Conservation (phyloP, 2,329 filamentous ascomycete species). For the Onygenales sp. region DNA sequence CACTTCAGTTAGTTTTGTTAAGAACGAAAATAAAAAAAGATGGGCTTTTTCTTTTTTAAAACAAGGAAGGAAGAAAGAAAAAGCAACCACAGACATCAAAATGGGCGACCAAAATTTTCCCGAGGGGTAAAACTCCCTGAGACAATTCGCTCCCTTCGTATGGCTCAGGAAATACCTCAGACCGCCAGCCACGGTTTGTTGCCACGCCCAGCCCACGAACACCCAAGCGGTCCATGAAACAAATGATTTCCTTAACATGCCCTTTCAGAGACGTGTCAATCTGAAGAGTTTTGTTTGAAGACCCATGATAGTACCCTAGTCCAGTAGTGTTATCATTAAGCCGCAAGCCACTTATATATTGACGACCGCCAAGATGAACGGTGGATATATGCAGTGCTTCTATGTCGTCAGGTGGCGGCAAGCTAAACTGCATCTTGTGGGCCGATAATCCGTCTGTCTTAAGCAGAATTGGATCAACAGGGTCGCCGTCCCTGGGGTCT, state of each 20-base stretch:
- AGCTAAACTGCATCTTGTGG: not conserved
- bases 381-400: not conserved
- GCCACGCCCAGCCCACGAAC: not conserved
- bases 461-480: not conserved
- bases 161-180: not conserved
- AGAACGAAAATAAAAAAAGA: not conserved
- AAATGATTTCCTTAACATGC: not conserved
- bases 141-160: not conserved
- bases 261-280: not conserved
- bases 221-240: not conserved
- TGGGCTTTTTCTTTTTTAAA: too few species aligned
- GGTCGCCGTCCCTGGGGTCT: not conserved
- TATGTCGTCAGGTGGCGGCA: not conserved
- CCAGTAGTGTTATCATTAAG: not conserved
- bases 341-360: not conserved
- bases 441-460: not conserved
- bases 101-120: not conserved
- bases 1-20: not conserved
- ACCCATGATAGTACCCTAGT: not conserved
- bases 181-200: not conserved
- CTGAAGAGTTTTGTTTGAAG: not conserved
- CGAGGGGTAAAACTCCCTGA: not conserved
- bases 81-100: not conserved
- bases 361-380: not conserved
- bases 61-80: not conserved